Conservation (phyloP, 257 asterid species). For the Knoxia roxburghii region DNA sequence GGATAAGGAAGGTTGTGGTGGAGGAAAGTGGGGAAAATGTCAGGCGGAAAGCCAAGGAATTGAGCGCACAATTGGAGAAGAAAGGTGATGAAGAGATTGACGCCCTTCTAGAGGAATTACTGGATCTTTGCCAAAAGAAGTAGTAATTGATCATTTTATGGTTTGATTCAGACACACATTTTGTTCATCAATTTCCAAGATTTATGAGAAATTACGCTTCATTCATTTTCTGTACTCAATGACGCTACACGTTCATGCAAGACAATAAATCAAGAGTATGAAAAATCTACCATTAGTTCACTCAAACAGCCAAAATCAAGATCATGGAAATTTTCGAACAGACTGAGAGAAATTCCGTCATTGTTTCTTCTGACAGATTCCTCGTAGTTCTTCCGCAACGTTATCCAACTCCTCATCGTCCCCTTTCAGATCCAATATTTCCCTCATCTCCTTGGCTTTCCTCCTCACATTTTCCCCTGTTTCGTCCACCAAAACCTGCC, state of each 20-base stretch:
- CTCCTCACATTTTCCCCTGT: conserved; percentile 20
- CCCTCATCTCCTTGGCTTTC: conserved; percentile 18
- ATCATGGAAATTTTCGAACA: no score
- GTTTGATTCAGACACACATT: not conserved
- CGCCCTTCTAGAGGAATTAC: not conserved
- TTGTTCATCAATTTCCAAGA: not conserved
- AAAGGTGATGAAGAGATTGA: not conserved
- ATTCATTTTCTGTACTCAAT: no score
- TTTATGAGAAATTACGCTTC: conserved; percentile 22
- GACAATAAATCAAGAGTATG: no score
- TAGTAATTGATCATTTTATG: conserved; percentile 6
- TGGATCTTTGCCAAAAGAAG: not conserved
- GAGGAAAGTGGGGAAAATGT: conserved; percentile 4
- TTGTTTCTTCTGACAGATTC: not conserved
- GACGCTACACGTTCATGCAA: no score
- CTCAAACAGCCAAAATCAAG: no score
- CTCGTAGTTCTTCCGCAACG: conserved; percentile 10
- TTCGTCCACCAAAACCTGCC: conserved; percentile 23
- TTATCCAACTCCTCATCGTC: conserved; percentile 22
- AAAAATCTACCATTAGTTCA: no score
- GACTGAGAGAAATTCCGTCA: not conserved
- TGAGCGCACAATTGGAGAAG: conserved; percentile 11
- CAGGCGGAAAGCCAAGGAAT: conserved; percentile 2
- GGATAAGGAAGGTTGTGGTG: conserved; percentile 6
- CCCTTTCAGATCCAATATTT: conserved; percentile 12